phyloP scores from a whole-genome alignment of 2,329 filamentous ascomycete genomes.

The Scedosporium dehoogii region DNA sequence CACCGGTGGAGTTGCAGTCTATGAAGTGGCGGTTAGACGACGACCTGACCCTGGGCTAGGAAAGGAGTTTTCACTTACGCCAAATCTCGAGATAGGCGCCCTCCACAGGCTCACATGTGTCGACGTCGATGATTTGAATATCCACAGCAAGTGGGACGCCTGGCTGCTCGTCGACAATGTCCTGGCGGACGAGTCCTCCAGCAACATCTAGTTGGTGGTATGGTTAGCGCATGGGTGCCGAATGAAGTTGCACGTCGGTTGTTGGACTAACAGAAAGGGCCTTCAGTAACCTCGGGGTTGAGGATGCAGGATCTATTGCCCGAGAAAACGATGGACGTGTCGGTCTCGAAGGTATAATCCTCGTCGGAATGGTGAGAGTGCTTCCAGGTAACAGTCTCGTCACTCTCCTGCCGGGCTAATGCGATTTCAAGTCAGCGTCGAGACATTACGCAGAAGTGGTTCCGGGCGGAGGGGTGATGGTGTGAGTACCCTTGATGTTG shows the following conservation, averaged over 20 bases:
- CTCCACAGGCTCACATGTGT: constrained; percentile 28
- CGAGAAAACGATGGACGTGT: constrained; percentile 21
- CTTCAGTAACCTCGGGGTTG: constrained; percentile 39
- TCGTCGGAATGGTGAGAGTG: constrained; percentile 20
- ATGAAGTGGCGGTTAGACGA: not conserved
- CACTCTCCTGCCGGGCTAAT: not conserved
- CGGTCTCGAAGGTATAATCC: constrained; percentile 19
- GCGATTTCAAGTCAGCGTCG: not conserved
- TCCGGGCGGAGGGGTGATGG: not conserved
- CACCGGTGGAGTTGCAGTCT: constrained; percentile 32
- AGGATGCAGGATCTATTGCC: constrained; percentile 35
- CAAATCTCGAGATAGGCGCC: constrained; percentile 31
- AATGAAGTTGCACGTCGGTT: not conserved
- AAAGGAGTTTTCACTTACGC: constrained; percentile 13
- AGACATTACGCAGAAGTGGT: not conserved
- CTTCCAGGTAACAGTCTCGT: not conserved
- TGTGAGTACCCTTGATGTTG: constrained; percentile 11
- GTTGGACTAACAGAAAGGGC: constrained; percentile 28
- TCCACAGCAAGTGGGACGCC: constrained; percentile 31
- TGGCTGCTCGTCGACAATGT: constrained; percentile 29
- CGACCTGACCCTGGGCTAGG: no score
- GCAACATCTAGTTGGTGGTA: constrained; percentile 17
- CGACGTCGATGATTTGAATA: constrained; percentile 31
- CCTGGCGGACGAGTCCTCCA: constrained; percentile 26
- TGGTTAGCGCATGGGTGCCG: not conserved